Evolutionary conservation across 768 basidiomycete genomes (phyloP).

Genomic region (Clitopilus passeckerianus): DNA sequence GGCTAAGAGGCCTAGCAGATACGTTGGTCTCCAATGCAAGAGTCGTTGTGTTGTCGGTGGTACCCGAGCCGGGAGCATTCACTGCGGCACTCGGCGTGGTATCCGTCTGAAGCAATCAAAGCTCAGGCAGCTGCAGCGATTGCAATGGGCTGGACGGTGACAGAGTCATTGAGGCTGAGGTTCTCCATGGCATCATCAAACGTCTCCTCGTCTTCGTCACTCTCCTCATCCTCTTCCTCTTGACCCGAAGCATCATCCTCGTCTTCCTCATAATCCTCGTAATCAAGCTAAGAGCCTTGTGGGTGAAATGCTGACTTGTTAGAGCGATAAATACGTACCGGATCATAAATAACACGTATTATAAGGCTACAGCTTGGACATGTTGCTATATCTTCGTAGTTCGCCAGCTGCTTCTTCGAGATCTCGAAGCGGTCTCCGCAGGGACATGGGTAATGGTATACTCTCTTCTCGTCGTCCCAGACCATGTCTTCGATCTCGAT

Average conservation of each 20-base stretch:
- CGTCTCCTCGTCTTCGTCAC: conserved; percentile 34
- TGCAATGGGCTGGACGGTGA: conserved; percentile 8
- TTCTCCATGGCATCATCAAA: conserved; percentile 70
- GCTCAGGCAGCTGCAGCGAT: conserved; percentile 22
- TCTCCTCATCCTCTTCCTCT: conserved; percentile 31
- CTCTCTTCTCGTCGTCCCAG: conserved; percentile 77
- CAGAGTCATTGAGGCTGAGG: conserved; percentile 41
- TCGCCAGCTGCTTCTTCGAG: conserved; percentile 71
- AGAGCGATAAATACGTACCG: conserved; percentile 49
- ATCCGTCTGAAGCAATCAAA: not conserved
- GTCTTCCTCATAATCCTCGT: conserved; percentile 70
- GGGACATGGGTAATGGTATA: conserved; percentile 96
- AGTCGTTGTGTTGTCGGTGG: too few species aligned
- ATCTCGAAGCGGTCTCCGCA: conserved; percentile 99
- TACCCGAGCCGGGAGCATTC: too few species aligned
- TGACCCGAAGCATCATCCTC: conserved; percentile 28
- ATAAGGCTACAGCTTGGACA: conserved; percentile 96
- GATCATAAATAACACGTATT: conserved; percentile 91
- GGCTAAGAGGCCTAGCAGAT: too few species aligned
- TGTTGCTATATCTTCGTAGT: conserved; percentile 91
- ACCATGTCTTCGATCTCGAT: conserved; percentile 96
- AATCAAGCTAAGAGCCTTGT: conserved; percentile 60
- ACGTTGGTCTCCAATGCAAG: too few species aligned
- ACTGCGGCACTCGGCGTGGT: too few species aligned
- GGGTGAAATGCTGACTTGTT: conserved; percentile 2